Base-by-base conservation (phyloP, 2,329 filamentous ascomycete species). In the Cladosporium sp. region DNA sequence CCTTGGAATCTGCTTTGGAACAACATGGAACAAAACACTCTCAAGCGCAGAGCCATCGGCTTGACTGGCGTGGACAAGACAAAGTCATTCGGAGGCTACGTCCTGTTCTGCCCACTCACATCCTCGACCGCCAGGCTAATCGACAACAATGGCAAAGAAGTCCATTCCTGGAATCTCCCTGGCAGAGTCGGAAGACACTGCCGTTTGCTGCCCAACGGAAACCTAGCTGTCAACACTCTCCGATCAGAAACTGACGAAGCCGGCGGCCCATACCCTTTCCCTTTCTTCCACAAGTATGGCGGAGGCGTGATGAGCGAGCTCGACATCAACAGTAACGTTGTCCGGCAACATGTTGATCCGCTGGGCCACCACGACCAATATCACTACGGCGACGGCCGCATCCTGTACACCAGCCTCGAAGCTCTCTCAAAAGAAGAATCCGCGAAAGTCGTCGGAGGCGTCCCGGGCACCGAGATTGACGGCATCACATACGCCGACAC, bases 331-430 rank as follows among this genome's bases (percentile, higher is more conserved):
- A 80, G 81, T 15, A 76, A 79, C 2, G 72, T 81, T 2, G 65
- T 82, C 0, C 75, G 76, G 32, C 77, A 81, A 65, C 80, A 77
- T 68, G 71, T 70, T 11, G 81, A 83, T 68, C 77, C 79, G 0
- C 71, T 78, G 14, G 81, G 77, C 0, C 81, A 83, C 66, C 81
- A 83, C 68, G 81, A 83, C 65, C 80, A 82, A 65, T 77, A 82
- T 60, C 80, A 82, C 57, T 76, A 79, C 12, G 80, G 75, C 7
- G 78, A 82, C 58, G 81, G 81, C 4, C 75, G 75, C 0, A 68
- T 82, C 26, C 71, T 82, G 0, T 83, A 82, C 66, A 81, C 81
- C 0, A 78, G 76, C 2, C 72, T 83, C 0, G 79, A 82, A 67
- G 75, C 78, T 5, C 71, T 83, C 8, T 77, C 75, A 1, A 47